Evolutionary conservation across 1,284 basidiomycete genomes (phyloP), one percentile per base, ranked within the genome.

Genomic region (Pascua sp.): DNA sequence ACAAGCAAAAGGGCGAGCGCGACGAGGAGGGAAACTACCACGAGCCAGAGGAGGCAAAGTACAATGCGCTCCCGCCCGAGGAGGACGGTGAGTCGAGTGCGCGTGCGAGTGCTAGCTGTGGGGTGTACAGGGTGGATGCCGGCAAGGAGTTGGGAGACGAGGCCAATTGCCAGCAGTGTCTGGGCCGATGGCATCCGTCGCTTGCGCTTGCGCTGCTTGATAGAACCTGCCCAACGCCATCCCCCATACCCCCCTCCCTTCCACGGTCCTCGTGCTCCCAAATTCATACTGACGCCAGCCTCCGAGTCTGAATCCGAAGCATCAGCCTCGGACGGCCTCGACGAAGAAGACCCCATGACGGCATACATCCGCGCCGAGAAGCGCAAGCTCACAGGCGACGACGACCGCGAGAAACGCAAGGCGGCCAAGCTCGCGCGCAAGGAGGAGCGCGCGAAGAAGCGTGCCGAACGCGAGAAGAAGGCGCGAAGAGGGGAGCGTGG

Each of bases 261-360:
- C 16, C 15, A 17, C 44, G 12, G 37, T 15, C 16, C 24, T 32
- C 24, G 24, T 32, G 3, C 24, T n/a, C 51, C 15, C 47, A 56
- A 13, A 38, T 55, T 10, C 24, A 44, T 39, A 11, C 61, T 66
- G 56, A 48, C 60, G 51, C 38, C 61, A 67, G 48, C 63, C 61
- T 53, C 63, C 38, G 67, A 64, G 1, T 57, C 52, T 47, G 73
- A 65, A 11, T 68, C 83, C 72, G 9, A 64, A 76, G 1, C 87
- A 81, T 9, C 83, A 83, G 4, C 84, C 15, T 83, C 81, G 15
- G 85, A 86, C 49, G 82, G 84, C 5, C 88, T 94, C 56, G 94
- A 98, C 74, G 88, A 90, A 5, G 92, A 98, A 70, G 96, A 99
- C 77, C 96, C 96, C 0, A 98, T 99, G 96, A 86, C 88, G 16